Base-by-base conservation (phyloP, 805 yeast genomes). In the Ogataea wickerhamii region DNA sequence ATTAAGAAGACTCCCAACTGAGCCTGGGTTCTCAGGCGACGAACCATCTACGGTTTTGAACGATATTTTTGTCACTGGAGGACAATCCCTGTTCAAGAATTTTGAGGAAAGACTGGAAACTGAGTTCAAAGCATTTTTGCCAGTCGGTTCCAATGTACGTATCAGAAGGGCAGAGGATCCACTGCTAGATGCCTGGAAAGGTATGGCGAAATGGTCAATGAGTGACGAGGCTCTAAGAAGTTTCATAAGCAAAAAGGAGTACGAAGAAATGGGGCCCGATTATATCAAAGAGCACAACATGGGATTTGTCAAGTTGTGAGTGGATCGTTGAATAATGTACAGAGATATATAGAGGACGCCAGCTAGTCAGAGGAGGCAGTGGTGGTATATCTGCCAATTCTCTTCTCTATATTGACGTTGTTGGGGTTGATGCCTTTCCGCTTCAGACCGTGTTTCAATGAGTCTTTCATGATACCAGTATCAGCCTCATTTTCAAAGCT, bases 201-300 rank as follows among this genome's bases (percentile, higher is more conserved):
- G 98, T 20, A 88, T 93, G 95, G 80, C 86, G 10, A 73, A 74
- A 52, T 86, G 95, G 85, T 67, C 89, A 5, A 51, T 52, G 3
- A 68, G 73, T 17, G 70, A 62, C 1, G 76, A 70, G 13, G 60
- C 57, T 2, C 51, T 66, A 19, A 49, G 63, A 2, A 64, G 76
- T 7, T 77, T 71, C 41, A 67, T 91, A 18, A 73, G 93, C 0
- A 76, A 71, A 47, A 62, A 71, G 38, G 95, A 89, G 45, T 93
- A 87, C 55, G 82, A 81, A 31, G 98, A 93, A 60, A 76, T 74
- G 69, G 99, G 98, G 0, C 70, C 86, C 0, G 96, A 87, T 38
- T 91, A 88, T 56, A 78, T 89, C 33, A 86, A 83, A 53, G 96
- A 87, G 55, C 95, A 91, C 59, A 76, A 78, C 8, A 61, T 85